Conservation (phyloP, 169 alveolate genomes). For the Plasmodium ovale region DNA sequence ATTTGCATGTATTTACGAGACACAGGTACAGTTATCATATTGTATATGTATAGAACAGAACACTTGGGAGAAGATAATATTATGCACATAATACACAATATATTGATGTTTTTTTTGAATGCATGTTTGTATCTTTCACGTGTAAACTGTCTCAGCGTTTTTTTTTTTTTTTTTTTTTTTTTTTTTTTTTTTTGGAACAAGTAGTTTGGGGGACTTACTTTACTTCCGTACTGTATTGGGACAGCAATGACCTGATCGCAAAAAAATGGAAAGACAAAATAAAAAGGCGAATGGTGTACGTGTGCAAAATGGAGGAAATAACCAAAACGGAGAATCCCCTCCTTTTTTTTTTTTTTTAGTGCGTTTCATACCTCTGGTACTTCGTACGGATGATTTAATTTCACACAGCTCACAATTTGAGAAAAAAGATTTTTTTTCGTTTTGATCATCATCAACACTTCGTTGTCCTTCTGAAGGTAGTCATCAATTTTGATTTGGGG, state of each 20-base stretch:
- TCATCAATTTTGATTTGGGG: neutral
- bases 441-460: constrained; percentile 75
- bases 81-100: too few species aligned
- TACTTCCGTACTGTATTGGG: constrained; percentile 65
- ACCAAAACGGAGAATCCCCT: neutral
- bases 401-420: constrained; percentile 48
- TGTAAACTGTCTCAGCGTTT: too few species aligned
- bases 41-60: too few species aligned
- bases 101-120: too few species aligned
- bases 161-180: too few species aligned
- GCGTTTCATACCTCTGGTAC: constrained; percentile 50
- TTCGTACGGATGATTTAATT: constrained; percentile 71
- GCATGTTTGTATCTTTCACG: too few species aligned
- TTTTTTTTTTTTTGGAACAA: too few species aligned
- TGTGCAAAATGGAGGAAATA: neutral
- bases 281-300: neutral
- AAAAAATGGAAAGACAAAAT: neutral
- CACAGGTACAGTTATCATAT: too few species aligned
- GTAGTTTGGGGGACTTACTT: too few species aligned
- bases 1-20: too few species aligned
- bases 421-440: constrained; percentile 53
- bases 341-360: neutral
- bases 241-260: constrained; percentile 56
- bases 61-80: too few species aligned
- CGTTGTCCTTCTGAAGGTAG: constrained; percentile 39